phyloP scores from a whole-genome alignment of 208 protist genomes.

The Wallacemonas sp. region DNA sequence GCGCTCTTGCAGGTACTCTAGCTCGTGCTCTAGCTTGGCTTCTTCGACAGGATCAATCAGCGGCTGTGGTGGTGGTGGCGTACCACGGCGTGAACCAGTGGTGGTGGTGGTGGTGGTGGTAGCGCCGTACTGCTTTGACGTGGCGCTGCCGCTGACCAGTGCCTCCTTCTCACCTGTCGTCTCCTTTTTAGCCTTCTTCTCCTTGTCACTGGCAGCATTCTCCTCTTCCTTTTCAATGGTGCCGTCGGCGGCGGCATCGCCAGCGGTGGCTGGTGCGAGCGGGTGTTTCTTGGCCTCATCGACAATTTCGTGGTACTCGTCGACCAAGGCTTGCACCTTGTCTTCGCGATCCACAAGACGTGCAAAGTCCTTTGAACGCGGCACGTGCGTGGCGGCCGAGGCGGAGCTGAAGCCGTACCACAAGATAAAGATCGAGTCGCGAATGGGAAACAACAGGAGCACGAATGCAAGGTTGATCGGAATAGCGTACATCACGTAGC shows the following conservation, averaged over 20 bases:
- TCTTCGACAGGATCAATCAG: slow-evolving; percentile 9
- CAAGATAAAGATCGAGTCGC: slow-evolving; percentile 79
- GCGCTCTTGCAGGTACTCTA: slow-evolving; percentile 17
- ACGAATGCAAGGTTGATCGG: slow-evolving; percentile 70
- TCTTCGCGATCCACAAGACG: slow-evolving; percentile 43
- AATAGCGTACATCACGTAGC: slow-evolving; percentile 59
- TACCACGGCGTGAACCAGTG: not conserved
- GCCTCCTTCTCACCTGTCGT: too few relatives aligned
- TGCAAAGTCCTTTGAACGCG: slow-evolving; percentile 44
- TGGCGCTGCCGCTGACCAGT: too few relatives aligned
- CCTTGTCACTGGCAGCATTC: too few relatives aligned
- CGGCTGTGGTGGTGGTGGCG: too few relatives aligned
- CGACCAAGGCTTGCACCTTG: slow-evolving; percentile 11
- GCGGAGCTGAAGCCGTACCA: slow-evolving; percentile 75
- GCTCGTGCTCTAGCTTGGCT: slow-evolving; percentile 6
- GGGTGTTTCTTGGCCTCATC: not conserved
- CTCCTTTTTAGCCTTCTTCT: too few relatives aligned
- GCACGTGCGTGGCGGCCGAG: slow-evolving; percentile 64
- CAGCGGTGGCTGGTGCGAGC: too few relatives aligned
- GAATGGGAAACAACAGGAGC: slow-evolving; percentile 71
- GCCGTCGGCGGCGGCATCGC: too few relatives aligned
- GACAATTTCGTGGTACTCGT: slow-evolving; percentile 3
- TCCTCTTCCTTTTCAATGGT: too few relatives aligned
- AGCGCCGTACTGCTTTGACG: too few relatives aligned
- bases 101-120: not conserved